phyloP scores from a whole-genome alignment of 495 filamentous ascomycete genomes.

The Aspergillus sclerotiicarbonarius region DNA sequence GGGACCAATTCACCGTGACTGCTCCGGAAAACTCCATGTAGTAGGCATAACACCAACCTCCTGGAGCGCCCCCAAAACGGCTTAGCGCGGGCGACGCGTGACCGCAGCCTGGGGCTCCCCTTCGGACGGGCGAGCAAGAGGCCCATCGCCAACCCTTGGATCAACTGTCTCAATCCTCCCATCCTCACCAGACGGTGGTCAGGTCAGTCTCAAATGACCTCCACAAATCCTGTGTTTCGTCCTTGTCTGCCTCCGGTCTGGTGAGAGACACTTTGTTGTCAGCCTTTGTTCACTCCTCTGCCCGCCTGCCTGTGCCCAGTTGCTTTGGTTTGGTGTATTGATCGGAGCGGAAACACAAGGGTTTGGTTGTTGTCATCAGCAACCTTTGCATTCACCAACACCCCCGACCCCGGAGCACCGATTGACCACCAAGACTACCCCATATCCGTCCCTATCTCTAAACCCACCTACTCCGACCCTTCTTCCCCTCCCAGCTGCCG shows the following conservation, averaged over 20 bases:
- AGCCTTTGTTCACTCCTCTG: conserved; percentile 14
- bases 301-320: conserved; percentile 13
- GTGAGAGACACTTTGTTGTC: conserved; percentile 19
- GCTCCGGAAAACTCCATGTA: no score
- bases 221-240: conserved; percentile 14
- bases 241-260: conserved; percentile 19
- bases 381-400: conserved; percentile 18
- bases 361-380: conserved; percentile 11
- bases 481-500: conserved; percentile 3
- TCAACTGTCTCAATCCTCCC: conserved; percentile 25
- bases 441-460: neutral
- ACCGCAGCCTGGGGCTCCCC: conserved; percentile 34
- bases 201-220: conserved; percentile 28
- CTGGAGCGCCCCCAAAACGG: conserved; percentile 21
- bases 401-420: conserved; percentile 9
- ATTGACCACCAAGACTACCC: conserved; percentile 7
- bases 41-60: conserved; percentile 12
- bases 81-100: conserved; percentile 47
- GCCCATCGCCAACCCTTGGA: conserved; percentile 27
- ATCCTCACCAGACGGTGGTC: conserved; percentile 29
- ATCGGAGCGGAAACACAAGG: conserved; percentile 23
- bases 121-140: conserved; percentile 25
- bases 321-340: conserved; percentile 14
- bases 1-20: no score
- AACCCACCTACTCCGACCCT: neutral